Conservation (phyloP, 2,329 filamentous ascomycete species). For the Plenodomus lindquistii region DNA sequence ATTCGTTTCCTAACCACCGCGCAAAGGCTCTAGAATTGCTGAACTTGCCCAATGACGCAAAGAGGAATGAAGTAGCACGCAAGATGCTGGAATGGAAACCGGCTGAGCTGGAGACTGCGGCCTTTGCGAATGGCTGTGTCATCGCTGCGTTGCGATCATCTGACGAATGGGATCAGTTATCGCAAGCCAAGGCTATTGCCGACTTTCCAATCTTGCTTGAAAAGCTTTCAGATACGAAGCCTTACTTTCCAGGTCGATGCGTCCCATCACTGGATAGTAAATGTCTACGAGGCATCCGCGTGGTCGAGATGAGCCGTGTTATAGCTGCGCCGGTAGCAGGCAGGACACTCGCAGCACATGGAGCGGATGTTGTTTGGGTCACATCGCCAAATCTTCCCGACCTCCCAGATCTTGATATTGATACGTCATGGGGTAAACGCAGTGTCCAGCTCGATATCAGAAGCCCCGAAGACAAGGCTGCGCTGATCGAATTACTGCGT, state of each 20-base stretch:
- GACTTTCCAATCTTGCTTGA: conserved; percentile 54
- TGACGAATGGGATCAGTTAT: conserved; percentile 55
- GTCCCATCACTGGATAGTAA: conserved; percentile 12
- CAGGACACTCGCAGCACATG: conserved; percentile 49
- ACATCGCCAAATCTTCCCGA: conserved; percentile 51
- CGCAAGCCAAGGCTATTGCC: conserved; percentile 51
- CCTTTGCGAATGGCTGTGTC: conserved; percentile 47
- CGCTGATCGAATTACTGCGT: conserved; percentile 49
- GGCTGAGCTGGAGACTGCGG: conserved; percentile 55
- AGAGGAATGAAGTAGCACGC: conserved; percentile 46
- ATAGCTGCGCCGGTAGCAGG: conserved; percentile 53
- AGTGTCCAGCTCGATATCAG: conserved; percentile 55
- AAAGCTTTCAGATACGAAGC: conserved; percentile 32
- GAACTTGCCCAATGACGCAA: conserved; percentile 39
- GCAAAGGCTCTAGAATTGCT: conserved; percentile 51
- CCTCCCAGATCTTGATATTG: conserved; percentile 45
- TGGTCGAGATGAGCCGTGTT: conserved; percentile 48
- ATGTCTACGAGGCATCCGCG: conserved; percentile 48
- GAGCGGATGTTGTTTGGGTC: conserved; percentile 53
- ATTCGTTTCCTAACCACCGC: conserved; percentile 57
- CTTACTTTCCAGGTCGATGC: conserved; percentile 7
- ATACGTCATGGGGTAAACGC: conserved; percentile 54
- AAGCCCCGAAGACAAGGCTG: conserved; percentile 45
- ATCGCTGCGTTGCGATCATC: conserved; percentile 57
- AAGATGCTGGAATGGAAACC: conserved; percentile 49